Evolutionary conservation across 345 rosid species (phyloP).

Genomic region (Gossypium mustelinum): DNA sequence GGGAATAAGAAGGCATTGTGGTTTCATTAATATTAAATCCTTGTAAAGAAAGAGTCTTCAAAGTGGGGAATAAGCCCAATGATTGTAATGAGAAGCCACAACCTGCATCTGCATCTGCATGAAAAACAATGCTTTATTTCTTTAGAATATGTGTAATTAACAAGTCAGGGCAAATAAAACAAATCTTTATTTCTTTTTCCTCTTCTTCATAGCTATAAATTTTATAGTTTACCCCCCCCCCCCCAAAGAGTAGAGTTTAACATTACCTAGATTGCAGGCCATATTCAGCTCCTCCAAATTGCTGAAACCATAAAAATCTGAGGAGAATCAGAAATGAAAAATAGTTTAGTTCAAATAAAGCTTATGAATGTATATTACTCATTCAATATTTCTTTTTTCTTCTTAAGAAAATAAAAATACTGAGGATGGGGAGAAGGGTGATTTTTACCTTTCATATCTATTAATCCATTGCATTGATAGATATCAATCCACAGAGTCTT

Average conservation of each 20-base stretch:
- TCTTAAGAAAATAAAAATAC: no score
- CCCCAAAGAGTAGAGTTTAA: no score
- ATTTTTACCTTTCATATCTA: not conserved
- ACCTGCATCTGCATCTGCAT: no score
- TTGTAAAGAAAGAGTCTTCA: not conserved
- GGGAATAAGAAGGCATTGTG: fast-evolving
- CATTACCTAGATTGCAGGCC: fast-evolving
- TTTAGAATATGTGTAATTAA: no score
- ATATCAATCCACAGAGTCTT: not conserved
- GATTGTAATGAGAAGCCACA: not conserved
- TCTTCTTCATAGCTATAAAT: no score
- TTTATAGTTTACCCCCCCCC: no score
- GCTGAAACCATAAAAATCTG: not conserved
- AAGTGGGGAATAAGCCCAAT: not conserved
- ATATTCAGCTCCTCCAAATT: not conserved
- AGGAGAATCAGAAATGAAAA: not conserved
- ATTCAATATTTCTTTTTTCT: not conserved
- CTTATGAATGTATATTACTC: not conserved
- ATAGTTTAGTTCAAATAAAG: no score
- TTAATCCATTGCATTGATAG: not conserved
- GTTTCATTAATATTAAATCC: not conserved
- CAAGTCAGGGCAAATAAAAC: no score
- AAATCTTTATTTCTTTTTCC: no score
- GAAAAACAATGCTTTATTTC: not conserved
- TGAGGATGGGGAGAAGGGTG: no score